Conservation (phyloP, 2,329 filamentous ascomycete genomes). For the Fusarium anthophilum region DNA sequence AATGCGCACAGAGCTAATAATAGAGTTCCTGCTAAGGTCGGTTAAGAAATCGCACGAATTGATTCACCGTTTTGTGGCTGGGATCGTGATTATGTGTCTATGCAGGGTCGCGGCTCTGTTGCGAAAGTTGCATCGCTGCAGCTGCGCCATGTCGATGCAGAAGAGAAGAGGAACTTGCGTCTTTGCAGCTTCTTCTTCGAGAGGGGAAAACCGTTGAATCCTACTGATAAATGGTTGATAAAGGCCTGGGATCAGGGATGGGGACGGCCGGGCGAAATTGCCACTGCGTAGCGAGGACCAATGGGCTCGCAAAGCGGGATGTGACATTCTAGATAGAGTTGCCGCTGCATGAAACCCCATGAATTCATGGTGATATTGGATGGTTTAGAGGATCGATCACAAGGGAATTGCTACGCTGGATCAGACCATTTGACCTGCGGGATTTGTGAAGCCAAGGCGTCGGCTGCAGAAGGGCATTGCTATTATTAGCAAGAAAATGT, state of each 20-base stretch:
- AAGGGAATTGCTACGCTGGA: not conserved
- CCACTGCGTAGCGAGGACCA: not conserved
- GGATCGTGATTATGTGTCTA: not conserved
- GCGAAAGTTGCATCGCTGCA: not conserved
- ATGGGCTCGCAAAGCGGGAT: not conserved
- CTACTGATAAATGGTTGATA: not conserved
- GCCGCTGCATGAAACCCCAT: slow-evolving; percentile 15
- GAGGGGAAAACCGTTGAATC: not conserved
- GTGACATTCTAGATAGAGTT: slow-evolving; percentile 25
- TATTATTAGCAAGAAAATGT: slow-evolving; percentile 18
- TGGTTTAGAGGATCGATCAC: not conserved
- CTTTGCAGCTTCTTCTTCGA: slow-evolving; percentile 7
- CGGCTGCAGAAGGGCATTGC: not conserved
- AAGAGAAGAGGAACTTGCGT: not conserved
- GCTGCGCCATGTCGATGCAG: slow-evolving; percentile 13
- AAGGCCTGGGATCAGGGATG: not conserved
- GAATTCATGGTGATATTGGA: not conserved
- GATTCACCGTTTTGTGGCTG: not conserved
- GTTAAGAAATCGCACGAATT: slow-evolving; percentile 15
- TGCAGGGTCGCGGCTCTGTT: slow-evolving; percentile 15
- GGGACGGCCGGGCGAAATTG: not conserved
- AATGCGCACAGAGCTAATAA: slow-evolving; percentile 13
- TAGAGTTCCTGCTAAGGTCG: not conserved
- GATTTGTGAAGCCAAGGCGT: slow-evolving; percentile 5
- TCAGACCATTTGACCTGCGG: slow-evolving; percentile 4